These are phyloP conservation scores for Myochromella boudieri DNA, from an alignment of 768 basidiomycete species.

Conservation along the genomic window DNA sequence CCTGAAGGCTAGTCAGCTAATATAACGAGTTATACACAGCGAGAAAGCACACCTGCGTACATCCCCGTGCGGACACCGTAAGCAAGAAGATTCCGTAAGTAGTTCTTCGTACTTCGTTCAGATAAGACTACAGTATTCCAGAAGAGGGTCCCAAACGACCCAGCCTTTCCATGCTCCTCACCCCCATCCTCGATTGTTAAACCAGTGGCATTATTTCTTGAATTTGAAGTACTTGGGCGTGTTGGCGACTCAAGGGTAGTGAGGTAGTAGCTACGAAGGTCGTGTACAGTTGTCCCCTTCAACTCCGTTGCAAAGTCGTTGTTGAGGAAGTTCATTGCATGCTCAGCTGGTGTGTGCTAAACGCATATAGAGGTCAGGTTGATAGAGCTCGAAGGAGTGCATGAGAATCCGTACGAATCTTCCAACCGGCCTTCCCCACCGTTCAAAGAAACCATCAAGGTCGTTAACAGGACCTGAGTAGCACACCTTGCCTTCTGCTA, in stretches of 20 bases:
- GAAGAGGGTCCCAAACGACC: slow-evolving; percentile 28
- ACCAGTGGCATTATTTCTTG: too few species aligned
- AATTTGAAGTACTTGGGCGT: too few species aligned
- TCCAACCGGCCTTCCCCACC: slow-evolving; percentile 37
- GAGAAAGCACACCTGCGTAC: slow-evolving; percentile 41
- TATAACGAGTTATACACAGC: neutral
- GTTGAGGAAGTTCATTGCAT: slow-evolving; percentile 59
- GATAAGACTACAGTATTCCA: slow-evolving; percentile 47
- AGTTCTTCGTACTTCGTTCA: slow-evolving; percentile 48
- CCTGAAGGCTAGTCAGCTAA: slow-evolving; percentile 20
- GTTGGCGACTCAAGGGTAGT: slow-evolving; percentile 15
- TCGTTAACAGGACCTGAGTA: slow-evolving; percentile 42
- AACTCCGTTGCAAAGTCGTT: slow-evolving; percentile 36
- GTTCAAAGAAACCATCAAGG: slow-evolving; percentile 37
- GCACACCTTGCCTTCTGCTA: slow-evolving; percentile 50
- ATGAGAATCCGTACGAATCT: slow-evolving; percentile 28
- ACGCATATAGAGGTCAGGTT: too few species aligned
- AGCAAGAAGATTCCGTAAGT: slow-evolving; percentile 53
- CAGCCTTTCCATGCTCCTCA: slow-evolving; percentile 25
- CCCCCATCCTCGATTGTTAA: neutral
- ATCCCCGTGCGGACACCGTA: slow-evolving; percentile 57
- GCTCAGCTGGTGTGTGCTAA: slow-evolving; percentile 56
- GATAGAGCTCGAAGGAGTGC: slow-evolving; percentile 20
- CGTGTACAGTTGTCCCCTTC: slow-evolving; percentile 18
- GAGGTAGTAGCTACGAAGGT: slow-evolving; percentile 36